phyloP scores from a whole-genome alignment of 768 basidiomycete species.

The Cyclocybe aegerita region DNA sequence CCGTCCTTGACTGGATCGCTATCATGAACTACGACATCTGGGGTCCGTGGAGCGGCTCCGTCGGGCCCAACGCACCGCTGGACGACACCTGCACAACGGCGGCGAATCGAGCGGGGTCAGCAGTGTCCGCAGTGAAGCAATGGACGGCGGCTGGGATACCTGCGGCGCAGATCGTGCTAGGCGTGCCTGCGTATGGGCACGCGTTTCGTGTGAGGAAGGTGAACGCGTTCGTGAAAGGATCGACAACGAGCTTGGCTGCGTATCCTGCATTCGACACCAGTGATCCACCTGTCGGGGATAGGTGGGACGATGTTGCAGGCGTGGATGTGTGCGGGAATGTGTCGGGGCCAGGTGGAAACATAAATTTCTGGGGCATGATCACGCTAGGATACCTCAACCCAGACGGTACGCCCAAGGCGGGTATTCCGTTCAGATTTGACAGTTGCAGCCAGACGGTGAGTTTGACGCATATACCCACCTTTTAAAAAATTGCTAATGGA shows the following conservation, averaged over 20 bases:
- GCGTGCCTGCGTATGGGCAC: conserved; percentile 83
- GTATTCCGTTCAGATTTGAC: conserved; percentile 57
- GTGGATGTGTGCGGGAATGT: conserved; percentile 56
- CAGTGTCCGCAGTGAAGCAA: conserved; percentile 62
- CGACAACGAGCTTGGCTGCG: conserved; percentile 35
- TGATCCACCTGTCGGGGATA: conserved; percentile 55
- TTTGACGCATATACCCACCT: background rate
- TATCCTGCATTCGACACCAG: conserved; percentile 56
- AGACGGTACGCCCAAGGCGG: conserved; percentile 45
- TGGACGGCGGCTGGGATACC: conserved; percentile 85
- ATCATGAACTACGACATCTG: conserved; percentile 76
- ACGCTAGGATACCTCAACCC: conserved; percentile 50
- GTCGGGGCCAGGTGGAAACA: conserved; percentile 49
- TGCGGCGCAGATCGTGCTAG: conserved; percentile 64
- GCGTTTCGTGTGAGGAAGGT: conserved; percentile 55
- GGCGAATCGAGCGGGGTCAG: conserved; percentile 68
- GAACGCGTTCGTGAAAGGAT: conserved; percentile 44
- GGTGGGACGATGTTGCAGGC: conserved; percentile 57
- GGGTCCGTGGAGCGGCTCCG: conserved; percentile 59
- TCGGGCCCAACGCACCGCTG: conserved; percentile 88
- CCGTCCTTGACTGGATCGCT: conserved; percentile 54
- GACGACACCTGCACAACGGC: conserved; percentile 70
- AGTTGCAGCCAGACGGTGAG: conserved; percentile 73
- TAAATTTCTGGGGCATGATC: conserved; percentile 69
- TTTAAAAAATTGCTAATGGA: background rate